Evolutionary conservation across 2,329 filamentous ascomycete genomes (phyloP), one percentile per base, ranked within the genome.

Genomic region (Penicillium capsulatum): DNA sequence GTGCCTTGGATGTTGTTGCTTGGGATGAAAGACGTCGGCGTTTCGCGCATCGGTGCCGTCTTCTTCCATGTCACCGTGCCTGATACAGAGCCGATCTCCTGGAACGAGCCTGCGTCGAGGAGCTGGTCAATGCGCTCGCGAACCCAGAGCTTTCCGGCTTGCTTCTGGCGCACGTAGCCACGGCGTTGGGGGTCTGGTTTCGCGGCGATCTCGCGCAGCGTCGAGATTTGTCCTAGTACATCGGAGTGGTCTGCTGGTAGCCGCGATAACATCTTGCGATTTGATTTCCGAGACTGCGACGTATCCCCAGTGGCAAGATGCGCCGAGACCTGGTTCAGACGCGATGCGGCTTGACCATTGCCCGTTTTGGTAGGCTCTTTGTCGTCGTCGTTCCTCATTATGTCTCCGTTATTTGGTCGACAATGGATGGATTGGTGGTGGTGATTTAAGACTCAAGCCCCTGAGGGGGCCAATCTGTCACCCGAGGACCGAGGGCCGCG

Each of bases 61-160:
- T 73, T 69, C 46, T 69, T 73, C 79, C 80, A 83, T 31, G 63
- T 68, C 7, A 80, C 77, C 0, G 73, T 76, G 3, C 80, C 80
- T 2, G 75, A 75, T 0, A 80, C 69, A 30, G 74, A 79, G 1
- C 80, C 80, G 5, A 83, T 71, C 58, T 83, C 79, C 13, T 68
- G 65, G 47, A 81, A 81, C 16, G 67, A 74, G 2, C 67, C 72
- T 2, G 63, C 50, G 41, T 83, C 79, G 8, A 83, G 66, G n/a
- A 83, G 64, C 20, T 72, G 64, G 4, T 76, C 68, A 13, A 83
- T 74, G 2, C 79, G 68, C 51, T 83, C 79, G 15, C 79, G 72
- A 0, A 82, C 79, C 78, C 79, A 82, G 13, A 83, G 68, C 57
- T 83, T 83, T 2, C 80, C 80, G 3, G 77, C 72, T 59, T 77